Conservation (phyloP, 148 eudicot species). For the Rheum nobile region DNA sequence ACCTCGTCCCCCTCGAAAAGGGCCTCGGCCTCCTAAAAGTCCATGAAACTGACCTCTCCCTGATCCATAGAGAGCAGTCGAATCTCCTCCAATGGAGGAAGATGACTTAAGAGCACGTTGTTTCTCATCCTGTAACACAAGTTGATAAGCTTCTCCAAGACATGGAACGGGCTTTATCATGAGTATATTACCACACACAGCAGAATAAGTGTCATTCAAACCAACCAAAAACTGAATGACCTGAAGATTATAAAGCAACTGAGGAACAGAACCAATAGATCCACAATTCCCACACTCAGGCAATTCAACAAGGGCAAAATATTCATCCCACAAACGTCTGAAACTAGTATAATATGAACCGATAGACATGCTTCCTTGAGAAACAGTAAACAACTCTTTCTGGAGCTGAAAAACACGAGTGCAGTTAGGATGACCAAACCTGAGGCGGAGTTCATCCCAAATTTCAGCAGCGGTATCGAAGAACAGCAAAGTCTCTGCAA, state of each 20-base stretch:
- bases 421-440: background rate
- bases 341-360: background rate
- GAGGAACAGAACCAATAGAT: background rate
- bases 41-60: background rate
- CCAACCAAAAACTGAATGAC: background rate
- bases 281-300: background rate
- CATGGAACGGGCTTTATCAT: background rate
- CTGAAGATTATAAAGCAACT: background rate
- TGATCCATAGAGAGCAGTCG: background rate
- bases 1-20: too few relatives aligned
- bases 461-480: background rate
- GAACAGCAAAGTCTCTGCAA: background rate
- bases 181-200: background rate
- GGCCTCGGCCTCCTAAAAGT: too few relatives aligned
- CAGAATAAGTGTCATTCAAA: background rate
- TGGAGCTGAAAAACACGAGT: background rate
- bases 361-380: background rate
- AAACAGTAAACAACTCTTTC: background rate
- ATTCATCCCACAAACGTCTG: background rate
- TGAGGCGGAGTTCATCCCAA: background rate
- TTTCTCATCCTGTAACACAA: background rate
- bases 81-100: background rate
- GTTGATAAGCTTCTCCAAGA: background rate
- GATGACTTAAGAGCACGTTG: background rate
- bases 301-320: background rate